Conservation (phyloP, 2,329 filamentous ascomycete genomes). For the Alternaria sp. region DNA sequence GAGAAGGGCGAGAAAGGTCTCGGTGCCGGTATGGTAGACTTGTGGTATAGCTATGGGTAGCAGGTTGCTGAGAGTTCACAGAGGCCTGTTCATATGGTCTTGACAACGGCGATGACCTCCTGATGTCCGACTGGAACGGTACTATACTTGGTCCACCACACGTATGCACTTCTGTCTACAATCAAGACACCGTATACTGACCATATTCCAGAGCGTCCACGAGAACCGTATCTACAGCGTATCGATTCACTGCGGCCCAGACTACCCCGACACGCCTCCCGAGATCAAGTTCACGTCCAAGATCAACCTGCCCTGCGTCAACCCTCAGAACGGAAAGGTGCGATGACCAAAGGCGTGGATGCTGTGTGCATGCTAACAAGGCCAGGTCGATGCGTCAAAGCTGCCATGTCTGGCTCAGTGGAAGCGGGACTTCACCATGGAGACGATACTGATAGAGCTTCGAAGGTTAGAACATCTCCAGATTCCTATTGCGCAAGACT, state of each 20-base stretch:
- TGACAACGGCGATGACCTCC: slow-evolving; percentile 89
- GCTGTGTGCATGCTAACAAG: slow-evolving; percentile 10
- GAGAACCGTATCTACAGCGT: slow-evolving; percentile 99
- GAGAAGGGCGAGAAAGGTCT: slow-evolving; percentile 99
- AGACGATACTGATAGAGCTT: slow-evolving; percentile 88
- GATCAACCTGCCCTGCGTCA: slow-evolving; percentile 96
- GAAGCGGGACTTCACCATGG: slow-evolving; percentile 94
- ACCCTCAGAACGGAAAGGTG: slow-evolving; percentile 77
- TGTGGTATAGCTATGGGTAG: background rate
- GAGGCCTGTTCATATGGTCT: slow-evolving; percentile 98
- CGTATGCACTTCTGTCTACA: slow-evolving; percentile 64
- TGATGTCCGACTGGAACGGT: slow-evolving; percentile 99
- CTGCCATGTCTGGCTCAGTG: slow-evolving; percentile 87
- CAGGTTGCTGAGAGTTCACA: slow-evolving; percentile 47
- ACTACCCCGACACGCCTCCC: slow-evolving; percentile 90
- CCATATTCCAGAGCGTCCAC: slow-evolving; percentile 75
- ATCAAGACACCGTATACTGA: slow-evolving; percentile 8
- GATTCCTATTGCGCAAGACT: slow-evolving; percentile 8
- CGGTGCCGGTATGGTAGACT: slow-evolving; percentile 72
- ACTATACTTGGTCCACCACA: slow-evolving; percentile 97
- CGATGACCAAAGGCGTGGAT: background rate
- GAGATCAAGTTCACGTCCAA: slow-evolving; percentile 91
- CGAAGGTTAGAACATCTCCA: slow-evolving; percentile 66
- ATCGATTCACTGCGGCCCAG: slow-evolving; percentile 90
- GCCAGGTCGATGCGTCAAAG: slow-evolving; percentile 81